Evolutionary conservation across 192 early-diverging fungal genomes (phyloP), one percentile per base, ranked within the genome.

Genomic region (Podila horticola): DNA sequence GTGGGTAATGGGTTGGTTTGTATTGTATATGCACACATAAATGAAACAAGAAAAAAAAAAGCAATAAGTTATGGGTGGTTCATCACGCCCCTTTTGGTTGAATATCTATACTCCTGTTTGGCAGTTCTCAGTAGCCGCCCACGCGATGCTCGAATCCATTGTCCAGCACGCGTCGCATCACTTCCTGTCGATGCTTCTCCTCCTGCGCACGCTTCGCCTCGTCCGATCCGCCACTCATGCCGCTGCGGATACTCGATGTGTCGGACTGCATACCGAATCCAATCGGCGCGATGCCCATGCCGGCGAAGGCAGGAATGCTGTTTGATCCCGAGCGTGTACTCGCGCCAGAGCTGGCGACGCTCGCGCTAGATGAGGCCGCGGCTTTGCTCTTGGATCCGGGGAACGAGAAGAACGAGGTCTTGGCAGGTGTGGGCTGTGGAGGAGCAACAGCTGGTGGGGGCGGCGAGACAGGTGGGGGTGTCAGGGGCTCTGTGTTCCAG

Each of bases 401-500:
- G 58, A 81, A 81, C 0, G 77, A 81, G 58, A 81, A 81, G 63
- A 81, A 81, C 7, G 77, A 81, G 7, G 57, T 58, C 62, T 81
- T 81, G 12, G 41, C 48, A 4, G 64, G 36, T 65, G 71, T 64
- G 11, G 63, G 17, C 10, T 66, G 9, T 13, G 66, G 60, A 26
- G 77, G 66, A 5, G 58, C 34, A n/a, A 71, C 11, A 5, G 62
- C 67, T 34, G 66, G 48, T 29, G 76, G 76, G 10, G 68, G 70
- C 22, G 74, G 74, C 34, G 77, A 64, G 33, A 66, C 62, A 0
- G 77, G 77, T 31, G 77, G 77, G 22, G 77, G 71, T 22, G 77
- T 81, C 58, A 81, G 51, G 36, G 77, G 77, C 48, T 81, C 77
- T 0, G 77, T 69, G 26, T 81, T 72, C 77, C 77, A 81, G 24